These are phyloP conservation scores for Salmacisia buchloeana DNA, from an alignment of 1,284 basidiomycete genomes.

Conservation along the genomic window DNA sequence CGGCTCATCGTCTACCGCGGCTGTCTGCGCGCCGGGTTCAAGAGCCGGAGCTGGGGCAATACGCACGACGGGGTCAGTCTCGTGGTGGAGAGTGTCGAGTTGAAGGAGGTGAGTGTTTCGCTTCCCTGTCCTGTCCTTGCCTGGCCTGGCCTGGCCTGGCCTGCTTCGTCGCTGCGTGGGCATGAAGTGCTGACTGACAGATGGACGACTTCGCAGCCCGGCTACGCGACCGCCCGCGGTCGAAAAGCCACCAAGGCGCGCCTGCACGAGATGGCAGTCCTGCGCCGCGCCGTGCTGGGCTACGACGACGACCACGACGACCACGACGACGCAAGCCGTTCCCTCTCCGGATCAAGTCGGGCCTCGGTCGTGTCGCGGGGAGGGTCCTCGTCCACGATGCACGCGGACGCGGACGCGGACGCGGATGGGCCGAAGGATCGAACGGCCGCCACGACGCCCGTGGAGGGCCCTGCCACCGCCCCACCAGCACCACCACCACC, in stretches of 20 bases:
- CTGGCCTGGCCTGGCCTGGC: no score
- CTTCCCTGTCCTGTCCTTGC: neutral
- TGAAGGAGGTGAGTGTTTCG: slow-evolving; percentile 51
- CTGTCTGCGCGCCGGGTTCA: slow-evolving; percentile 55
- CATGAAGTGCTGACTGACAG: neutral
- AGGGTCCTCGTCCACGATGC: no score
- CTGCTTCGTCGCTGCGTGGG: no score
- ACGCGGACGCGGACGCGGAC: no score
- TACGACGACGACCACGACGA: no score
- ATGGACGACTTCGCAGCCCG: slow-evolving; percentile 17
- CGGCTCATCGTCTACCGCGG: slow-evolving; percentile 56
- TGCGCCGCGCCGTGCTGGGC: slow-evolving; percentile 13
- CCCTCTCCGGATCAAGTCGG: no score
- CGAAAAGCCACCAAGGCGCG: slow-evolving; percentile 27
- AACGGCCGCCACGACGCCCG: no score
- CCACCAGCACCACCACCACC: no score
- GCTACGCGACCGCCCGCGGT: slow-evolving; percentile 30
- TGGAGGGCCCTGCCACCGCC: no score
- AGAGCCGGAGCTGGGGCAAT: slow-evolving; percentile 58
- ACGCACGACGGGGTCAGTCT: slow-evolving; percentile 58
- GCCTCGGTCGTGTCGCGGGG: no score
- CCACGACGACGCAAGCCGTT: no score
- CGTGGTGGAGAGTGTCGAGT: slow-evolving; percentile 55
- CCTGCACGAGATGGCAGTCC: slow-evolving; percentile 26
- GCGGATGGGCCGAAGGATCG: no score